phyloP scores from a whole-genome alignment of 1,139 yeast genomes.

The Hemisphaericaspora xylofermentans region DNA sequence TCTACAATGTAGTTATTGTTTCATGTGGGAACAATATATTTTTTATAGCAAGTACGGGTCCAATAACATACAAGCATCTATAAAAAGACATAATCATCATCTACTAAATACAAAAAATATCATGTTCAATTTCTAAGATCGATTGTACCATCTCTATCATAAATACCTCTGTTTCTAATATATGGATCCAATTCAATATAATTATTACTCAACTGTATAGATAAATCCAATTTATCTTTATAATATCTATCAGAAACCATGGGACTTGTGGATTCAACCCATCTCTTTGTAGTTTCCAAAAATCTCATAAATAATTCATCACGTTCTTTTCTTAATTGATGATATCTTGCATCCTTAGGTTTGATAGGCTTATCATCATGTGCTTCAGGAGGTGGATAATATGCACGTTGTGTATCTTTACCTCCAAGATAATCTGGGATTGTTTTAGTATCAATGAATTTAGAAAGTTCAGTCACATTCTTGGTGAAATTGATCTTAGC shows the following conservation, averaged over 20 bases:
- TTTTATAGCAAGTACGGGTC: too few relatives aligned
- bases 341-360: slow-evolving; percentile 29
- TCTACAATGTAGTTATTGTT: too few relatives aligned
- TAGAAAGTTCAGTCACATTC: slow-evolving; percentile 32
- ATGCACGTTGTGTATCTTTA: slow-evolving; percentile 26
- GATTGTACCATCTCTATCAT: slow-evolving; percentile 35
- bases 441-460: slow-evolving; percentile 31
- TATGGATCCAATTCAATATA: slow-evolving; percentile 44
- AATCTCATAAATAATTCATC: slow-evolving; percentile 31
- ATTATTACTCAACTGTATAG: slow-evolving; percentile 29
- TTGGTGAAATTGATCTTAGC: slow-evolving; percentile 46
- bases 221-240: slow-evolving; percentile 37
- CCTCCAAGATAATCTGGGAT: slow-evolving; percentile 47
- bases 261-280: slow-evolving; percentile 46
- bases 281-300: slow-evolving; percentile 36
- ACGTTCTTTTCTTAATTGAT: slow-evolving; percentile 29
- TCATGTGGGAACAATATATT: too few relatives aligned
- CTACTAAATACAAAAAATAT: too few relatives aligned
- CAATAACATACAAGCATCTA: too few relatives aligned
- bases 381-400: slow-evolving; percentile 31
- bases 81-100: too few relatives aligned
- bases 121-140: slow-evolving; percentile 9
- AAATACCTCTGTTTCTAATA: slow-evolving; percentile 37
- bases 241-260: slow-evolving; percentile 39
- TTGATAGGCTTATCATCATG: slow-evolving; percentile 33